Conservation (phyloP, 1,284 basidiomycete species). For the Ganoderma lucidum region DNA sequence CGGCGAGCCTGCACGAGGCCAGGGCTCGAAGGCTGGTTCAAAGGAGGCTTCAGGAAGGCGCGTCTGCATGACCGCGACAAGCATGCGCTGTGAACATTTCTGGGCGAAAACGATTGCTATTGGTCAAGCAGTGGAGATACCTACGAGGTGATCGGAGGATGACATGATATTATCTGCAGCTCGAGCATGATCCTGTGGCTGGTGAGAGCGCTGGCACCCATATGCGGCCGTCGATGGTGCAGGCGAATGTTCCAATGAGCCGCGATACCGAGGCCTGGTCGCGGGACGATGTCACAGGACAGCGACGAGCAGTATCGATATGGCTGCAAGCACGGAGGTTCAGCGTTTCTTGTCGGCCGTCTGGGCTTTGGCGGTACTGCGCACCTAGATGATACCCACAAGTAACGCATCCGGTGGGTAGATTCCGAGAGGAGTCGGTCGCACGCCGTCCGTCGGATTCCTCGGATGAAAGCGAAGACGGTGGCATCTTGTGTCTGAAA, state of each 20-base stretch:
- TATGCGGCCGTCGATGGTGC: conserved; percentile 22
- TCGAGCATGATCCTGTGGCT: conserved; percentile 31
- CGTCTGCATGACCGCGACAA: conserved; percentile 25
- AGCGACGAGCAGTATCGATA: conserved; percentile 6
- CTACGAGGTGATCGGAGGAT: conserved; percentile 37
- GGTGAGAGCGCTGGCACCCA: conserved; percentile 26
- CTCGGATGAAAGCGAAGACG: conserved; percentile 8
- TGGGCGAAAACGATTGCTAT: conserved; percentile 23
- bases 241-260: conserved; percentile 27
- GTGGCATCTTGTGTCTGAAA: neutral
- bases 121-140: conserved; percentile 25
- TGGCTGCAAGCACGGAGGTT: neutral
- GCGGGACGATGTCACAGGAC: conserved; percentile 27
- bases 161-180: conserved; percentile 35
- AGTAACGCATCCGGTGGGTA: neutral
- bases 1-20: conserved; percentile 28
- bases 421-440: conserved; percentile 13
- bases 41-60: conserved; percentile 28
- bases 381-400: conserved; percentile 12
- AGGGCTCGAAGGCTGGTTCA: conserved; percentile 19
- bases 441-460: conserved; percentile 2
- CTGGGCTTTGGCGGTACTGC: conserved; percentile 9
- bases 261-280: conserved; percentile 24
- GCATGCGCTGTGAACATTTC: conserved; percentile 32
- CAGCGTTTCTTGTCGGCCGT: conserved; percentile 4